phyloP scores from a whole-genome alignment of 2,329 filamentous ascomycete species.

The Curvularia lunata region DNA sequence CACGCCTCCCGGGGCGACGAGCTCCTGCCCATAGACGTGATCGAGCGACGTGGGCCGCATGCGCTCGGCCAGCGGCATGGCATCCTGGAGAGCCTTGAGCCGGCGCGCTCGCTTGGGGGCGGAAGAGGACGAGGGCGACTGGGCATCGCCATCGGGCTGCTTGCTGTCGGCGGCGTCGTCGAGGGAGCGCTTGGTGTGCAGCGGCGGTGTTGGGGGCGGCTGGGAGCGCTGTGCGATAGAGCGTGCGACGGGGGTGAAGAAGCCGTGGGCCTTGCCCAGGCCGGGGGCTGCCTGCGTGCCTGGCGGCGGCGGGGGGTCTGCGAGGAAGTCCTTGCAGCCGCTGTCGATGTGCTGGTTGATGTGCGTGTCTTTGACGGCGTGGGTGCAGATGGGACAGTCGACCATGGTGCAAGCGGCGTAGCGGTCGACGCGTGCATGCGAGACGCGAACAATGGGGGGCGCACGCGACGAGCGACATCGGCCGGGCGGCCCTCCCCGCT shows the following conservation, averaged over 20 bases:
- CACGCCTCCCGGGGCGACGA: constrained; percentile 84
- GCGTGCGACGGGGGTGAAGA: constrained; percentile 62
- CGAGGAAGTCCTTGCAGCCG: constrained; percentile 71
- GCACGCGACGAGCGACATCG: constrained; percentile 24
- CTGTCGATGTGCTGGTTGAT: constrained; percentile 96
- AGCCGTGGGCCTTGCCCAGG: constrained; percentile 53
- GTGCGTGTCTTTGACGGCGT: constrained; percentile 70
- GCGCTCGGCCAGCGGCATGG: constrained; percentile 87
- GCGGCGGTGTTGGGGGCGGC: constrained; percentile 37
- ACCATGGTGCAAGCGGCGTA: constrained; percentile 58
- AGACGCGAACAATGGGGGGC: constrained; percentile 19
- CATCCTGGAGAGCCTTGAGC: constrained; percentile 66
- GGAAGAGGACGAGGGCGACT: constrained; percentile 41
- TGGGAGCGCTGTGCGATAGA: constrained; percentile 23
- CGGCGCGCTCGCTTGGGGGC: constrained; percentile 63
- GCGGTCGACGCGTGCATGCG: constrained; percentile 15
- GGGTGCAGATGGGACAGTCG: constrained; percentile 81
- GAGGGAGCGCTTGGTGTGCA: constrained; percentile 34
- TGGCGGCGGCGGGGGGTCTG: constrained; percentile 53
- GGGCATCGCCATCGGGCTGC: constrained; percentile 24
- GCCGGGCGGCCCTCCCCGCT: constrained; percentile 4
- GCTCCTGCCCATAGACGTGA: constrained; percentile 87
- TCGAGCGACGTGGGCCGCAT: constrained; percentile 87
- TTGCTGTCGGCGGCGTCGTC: constrained; percentile 27
- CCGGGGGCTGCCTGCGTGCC: constrained; percentile 30